These are phyloP conservation scores for Salvia splendens DNA, from an alignment of 257 asterid genomes.

Conservation along the genomic window DNA sequence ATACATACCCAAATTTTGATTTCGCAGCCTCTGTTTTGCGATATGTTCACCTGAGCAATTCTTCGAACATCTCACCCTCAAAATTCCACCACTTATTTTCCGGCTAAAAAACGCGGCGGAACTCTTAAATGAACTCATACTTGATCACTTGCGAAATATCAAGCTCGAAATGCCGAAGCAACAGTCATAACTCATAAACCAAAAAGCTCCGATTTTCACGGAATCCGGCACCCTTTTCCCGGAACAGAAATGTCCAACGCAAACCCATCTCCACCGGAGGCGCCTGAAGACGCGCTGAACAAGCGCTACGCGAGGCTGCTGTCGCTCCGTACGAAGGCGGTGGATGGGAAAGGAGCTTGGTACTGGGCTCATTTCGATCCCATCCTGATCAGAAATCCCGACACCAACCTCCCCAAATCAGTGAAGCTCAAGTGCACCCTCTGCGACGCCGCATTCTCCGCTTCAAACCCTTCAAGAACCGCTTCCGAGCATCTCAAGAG, in stretches of 20 bases:
- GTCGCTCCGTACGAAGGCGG: constrained; percentile 76
- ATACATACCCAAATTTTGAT: constrained; percentile 1
- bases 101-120: constrained; percentile 36
- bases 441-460: constrained; percentile 72
- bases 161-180: constrained; percentile 32
- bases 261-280: constrained; percentile 42
- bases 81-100: constrained; percentile 17
- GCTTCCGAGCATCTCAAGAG: constrained; percentile 84
- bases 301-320: constrained; percentile 74
- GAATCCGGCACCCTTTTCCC: not conserved
- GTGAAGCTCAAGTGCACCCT: constrained; percentile 81
- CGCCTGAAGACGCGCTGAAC: constrained; percentile 53
- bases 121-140: constrained; percentile 22
- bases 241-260: constrained; percentile 45
- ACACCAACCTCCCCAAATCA: constrained; percentile 66
- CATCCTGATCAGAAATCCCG: constrained; percentile 58
- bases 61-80: not conserved
- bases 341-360: constrained; percentile 97
- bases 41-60: too few relatives aligned
- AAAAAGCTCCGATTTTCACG: constrained; percentile 9
- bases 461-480: constrained; percentile 85
- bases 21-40: not conserved
- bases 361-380: constrained; percentile 97
- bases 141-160: not conserved
- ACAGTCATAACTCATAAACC: constrained; percentile 17